Evolutionary conservation across 148 eudicot species (phyloP), one percentile per base, ranked within the genome.

Genomic region (Rhododendron molle): DNA sequence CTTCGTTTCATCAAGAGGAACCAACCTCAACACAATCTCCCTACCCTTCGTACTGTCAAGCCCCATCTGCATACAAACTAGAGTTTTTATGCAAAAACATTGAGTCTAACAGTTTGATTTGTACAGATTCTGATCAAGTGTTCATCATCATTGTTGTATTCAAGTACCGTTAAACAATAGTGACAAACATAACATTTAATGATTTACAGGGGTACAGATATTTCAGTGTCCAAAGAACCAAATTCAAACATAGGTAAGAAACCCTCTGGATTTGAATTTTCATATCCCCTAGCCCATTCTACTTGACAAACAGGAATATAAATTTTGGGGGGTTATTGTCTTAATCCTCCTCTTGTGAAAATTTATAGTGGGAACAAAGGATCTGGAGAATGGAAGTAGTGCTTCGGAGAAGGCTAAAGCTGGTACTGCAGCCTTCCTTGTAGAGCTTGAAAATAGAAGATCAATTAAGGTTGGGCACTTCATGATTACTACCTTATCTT

Each of bases 391-490:
- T 47, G 92, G 88, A 77, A 84, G 50, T 65, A 88, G 77, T 58
- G 83, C 20, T 26, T 72, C 49, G 38, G 87, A 78, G 80, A 91
- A 92, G 84, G 89, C 96, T 58, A 89, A 93, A 81, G 87, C 90
- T 77, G 99, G 99, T 76, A 94, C 92, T 81, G 95, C 99, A 46
- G 74, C 85, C 79, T 96, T 90, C 90, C 99, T 96, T 62, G 83
- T 95, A 85, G 93, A 95, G 69, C 91, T 95, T 14, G 99, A 96
- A 86, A 88, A 89, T 71, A 90, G 81, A 90, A 89, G 98, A 88
- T 88, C 99, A 67, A 95, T 95, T 44, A 96, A 96, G 94, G 98
- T 94, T 71, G 60, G 81, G 15, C 36, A 60, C 58, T 47, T 60
- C 65, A 78, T 44, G 20, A 26, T 79, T 47, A 21, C 80, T 78